A percentile compares a stretch with the other conserved stretches of the same genome.
Evolutionary conservation across 2,329 filamentous ascomycete species (phyloP).

Genomic region (Kalaharituber pfeilii): DNA sequence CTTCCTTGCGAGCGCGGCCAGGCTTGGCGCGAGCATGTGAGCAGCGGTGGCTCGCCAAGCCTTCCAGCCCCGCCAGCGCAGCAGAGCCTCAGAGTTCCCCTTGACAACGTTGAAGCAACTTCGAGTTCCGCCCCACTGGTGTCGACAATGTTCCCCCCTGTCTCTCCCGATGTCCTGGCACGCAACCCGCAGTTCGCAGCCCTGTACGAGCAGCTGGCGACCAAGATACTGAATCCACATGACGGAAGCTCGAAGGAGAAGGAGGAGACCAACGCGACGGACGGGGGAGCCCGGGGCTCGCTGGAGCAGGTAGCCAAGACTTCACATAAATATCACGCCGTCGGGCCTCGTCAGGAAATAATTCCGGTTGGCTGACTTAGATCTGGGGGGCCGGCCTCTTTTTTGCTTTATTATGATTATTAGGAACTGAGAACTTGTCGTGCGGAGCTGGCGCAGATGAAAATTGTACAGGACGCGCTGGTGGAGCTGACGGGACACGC

Average conservation of each 20-base stretch:
- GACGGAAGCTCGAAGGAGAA: slow-evolving; percentile 10
- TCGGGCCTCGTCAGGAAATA: too few relatives aligned
- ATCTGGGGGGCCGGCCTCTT: background rate
- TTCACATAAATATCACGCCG: background rate
- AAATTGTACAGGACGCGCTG: slow-evolving; percentile 16
- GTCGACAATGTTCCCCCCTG: slow-evolving; percentile 22
- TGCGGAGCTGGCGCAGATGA: slow-evolving; percentile 16
- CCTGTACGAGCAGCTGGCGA: slow-evolving; percentile 19
- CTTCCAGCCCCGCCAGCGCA: too few relatives aligned
- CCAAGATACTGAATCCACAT: slow-evolving; percentile 18
- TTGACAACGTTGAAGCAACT: too few relatives aligned
- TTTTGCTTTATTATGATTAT: background rate
- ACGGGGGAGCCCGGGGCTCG: background rate
- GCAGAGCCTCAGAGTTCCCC: too few relatives aligned
- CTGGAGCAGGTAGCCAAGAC: background rate
- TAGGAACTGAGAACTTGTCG: slow-evolving; percentile 11
- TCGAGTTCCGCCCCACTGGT: too few relatives aligned
- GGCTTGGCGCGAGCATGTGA: too few relatives aligned
- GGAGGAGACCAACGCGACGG: background rate
- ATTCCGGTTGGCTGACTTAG: background rate
- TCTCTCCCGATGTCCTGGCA: slow-evolving; percentile 17
- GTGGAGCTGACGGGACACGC: slow-evolving; percentile 7
- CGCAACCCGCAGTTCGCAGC: slow-evolving; percentile 20
- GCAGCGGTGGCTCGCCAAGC: too few relatives aligned
- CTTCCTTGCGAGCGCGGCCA: too few relatives aligned